Evolutionary conservation across 2,329 filamentous ascomycete species (phyloP), one percentile per base, ranked within the genome.

Genomic region (Didymella sp.): DNA sequence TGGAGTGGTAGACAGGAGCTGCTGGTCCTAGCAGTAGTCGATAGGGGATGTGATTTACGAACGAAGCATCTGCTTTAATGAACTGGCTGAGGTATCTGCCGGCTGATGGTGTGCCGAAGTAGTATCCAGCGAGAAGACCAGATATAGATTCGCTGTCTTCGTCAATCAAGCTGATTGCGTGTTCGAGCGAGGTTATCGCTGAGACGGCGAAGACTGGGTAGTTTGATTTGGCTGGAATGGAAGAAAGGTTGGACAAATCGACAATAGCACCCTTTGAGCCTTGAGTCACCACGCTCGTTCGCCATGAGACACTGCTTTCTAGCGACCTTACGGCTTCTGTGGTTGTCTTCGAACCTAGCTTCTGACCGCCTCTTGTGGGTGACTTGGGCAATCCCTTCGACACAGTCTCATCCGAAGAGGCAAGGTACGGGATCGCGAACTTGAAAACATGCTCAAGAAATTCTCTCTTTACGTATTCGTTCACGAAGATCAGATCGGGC

Each of bases 401-500:
- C 8, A 21, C 44, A 4, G 52, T 27, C 3, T 56, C 48, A 11
- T 44, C 42, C 5, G 60, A 57, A 15, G 59, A 60, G 1, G 69
- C 62, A 4, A 73, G 59, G 30, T 70, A 71, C 3, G 64, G 68
- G 12, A 75, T 71, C 0, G 70, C 68, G 27, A 80, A 76, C 33
- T 76, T 73, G 13, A 81, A 69, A 4, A 81, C 77, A 0, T 81
- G 80, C 43, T 82, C 77, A 0, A 85, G 69, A 60, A 88, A 87
- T 0, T 79, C 77, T 51, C 82, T 78, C 73, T 84, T 83, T 3
- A 80, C 77, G 56, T 82, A 89, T 60, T 89, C 86, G 58, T 89
- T 87, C n/a, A 89, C 85, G 0, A 88, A 72, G 0, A 89, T 82
- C 0, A 87, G 27, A 63, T 89, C 86, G 0, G 87, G 87, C 0